phyloP scores from a whole-genome alignment of 2,329 filamentous ascomycete genomes.

The Emergomyces orientalis region DNA sequence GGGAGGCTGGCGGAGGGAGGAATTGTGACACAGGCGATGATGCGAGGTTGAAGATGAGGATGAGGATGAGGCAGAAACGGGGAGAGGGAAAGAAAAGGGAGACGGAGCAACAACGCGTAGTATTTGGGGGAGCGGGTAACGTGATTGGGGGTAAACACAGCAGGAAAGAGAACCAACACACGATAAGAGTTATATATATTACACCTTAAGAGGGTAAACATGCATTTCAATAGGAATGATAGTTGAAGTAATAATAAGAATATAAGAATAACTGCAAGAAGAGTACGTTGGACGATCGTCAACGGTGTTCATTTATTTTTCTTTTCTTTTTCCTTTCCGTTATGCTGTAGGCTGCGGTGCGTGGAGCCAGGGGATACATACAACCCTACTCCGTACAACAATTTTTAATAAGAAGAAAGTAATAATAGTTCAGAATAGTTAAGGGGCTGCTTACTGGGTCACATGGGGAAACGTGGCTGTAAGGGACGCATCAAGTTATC shows the following conservation, averaged over 20 bases:
- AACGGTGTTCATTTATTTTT: not conserved
- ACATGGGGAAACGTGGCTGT: not conserved
- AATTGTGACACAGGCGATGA: constrained; percentile 9
- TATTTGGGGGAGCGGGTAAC: not conserved
- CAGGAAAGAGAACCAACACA: not conserved
- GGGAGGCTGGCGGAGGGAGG: constrained; percentile 7
- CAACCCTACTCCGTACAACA: not conserved
- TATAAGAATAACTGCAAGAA: not conserved
- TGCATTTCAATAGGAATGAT: not conserved
- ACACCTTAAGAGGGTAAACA: not conserved
- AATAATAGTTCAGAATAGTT: not conserved
- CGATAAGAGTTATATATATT: not conserved
- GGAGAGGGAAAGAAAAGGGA: not conserved
- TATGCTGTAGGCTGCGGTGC: not conserved
- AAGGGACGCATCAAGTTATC: too few relatives aligned
- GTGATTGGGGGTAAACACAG: constrained; percentile 1
- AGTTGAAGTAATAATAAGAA: not conserved
- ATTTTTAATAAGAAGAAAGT: not conserved
- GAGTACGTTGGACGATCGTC: not conserved
- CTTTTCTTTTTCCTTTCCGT: not conserved
- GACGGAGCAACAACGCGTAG: not conserved
- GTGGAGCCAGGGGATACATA: not conserved
- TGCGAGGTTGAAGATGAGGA: constrained; percentile 8
- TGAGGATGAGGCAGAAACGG: not conserved
- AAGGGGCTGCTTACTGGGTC: not conserved